Percentiles rank a stretch among this genome's conserved stretches.
Evolutionary conservation across 306 rosid species (phyloP).

Genomic region (Erythrophleum fordii): DNA sequence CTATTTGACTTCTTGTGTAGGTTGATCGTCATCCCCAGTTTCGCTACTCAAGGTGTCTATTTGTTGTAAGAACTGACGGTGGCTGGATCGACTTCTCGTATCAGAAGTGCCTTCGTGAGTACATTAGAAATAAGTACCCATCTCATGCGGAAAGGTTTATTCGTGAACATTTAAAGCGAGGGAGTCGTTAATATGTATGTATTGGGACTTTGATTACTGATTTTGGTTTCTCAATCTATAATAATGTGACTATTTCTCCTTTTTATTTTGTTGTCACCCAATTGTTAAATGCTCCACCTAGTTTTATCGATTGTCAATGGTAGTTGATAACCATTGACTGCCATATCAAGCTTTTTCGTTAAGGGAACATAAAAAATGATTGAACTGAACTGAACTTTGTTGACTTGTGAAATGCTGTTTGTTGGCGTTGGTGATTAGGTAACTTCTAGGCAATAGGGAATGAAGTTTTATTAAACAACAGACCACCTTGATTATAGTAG

Average conservation of each 20-base stretch:
- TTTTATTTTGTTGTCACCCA: not conserved
- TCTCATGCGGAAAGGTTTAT: conserved; percentile 77
- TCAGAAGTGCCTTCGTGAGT: conserved; percentile 82
- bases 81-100: conserved; percentile 93
- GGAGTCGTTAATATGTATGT: conserved; percentile 57
- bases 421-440: conserved; percentile 42
- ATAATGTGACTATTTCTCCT: conserved; percentile 26
- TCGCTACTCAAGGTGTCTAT: conserved; percentile 75
- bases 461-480: conserved; percentile 17
- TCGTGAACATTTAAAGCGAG: conserved; percentile 76
- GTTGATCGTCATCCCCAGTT: conserved; percentile 93
- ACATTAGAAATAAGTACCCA: conserved; percentile 79
- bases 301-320: conserved; percentile 49
- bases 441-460: conserved; percentile 14
- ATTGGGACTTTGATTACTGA: conserved; percentile 23
- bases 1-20: conserved; percentile 54
- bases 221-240: conserved; percentile 22
- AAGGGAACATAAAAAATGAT: conserved; percentile 47
- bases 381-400: conserved; percentile 54
- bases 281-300: conserved; percentile 37
- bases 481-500: conserved; percentile 14
- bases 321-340: conserved; percentile 51
- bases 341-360: conserved; percentile 34
- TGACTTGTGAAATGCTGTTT: conserved; percentile 50
- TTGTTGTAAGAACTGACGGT: conserved; percentile 87